phyloP scores from a whole-genome alignment of 345 rosid genomes.

The Brassica rapa region DNA sequence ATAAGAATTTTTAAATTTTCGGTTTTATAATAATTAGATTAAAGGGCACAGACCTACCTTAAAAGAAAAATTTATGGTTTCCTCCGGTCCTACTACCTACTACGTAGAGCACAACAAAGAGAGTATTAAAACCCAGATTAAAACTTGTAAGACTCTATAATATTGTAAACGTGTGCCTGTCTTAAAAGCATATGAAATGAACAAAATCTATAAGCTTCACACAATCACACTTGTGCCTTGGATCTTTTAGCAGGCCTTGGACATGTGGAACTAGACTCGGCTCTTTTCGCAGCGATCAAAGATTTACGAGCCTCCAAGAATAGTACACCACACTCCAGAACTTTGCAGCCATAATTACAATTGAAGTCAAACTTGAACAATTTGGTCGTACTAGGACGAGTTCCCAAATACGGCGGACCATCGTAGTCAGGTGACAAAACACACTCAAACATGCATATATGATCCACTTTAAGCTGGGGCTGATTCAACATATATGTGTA shows the following conservation, averaged over 20 bases:
- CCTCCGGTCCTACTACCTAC: too few species aligned
- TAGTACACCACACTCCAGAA: neutral
- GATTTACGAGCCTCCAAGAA: neutral
- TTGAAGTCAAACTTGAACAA: neutral
- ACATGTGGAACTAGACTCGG: neutral
- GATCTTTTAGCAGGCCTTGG: neutral
- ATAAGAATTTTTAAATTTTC: too few species aligned
- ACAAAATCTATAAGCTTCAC: neutral
- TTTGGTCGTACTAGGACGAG: neutral
- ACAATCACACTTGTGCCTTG: neutral
- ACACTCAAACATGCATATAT: neutral
- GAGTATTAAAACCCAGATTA: too few species aligned
- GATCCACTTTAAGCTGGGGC: neutral
- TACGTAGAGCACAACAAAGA: too few species aligned
- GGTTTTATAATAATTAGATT: too few species aligned
- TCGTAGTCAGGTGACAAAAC: neutral
- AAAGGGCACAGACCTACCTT: too few species aligned
- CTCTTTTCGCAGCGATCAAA: neutral
- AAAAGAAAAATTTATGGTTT: too few species aligned
- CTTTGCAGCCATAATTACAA: neutral
- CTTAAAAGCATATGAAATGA: neutral
- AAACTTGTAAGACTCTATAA: neutral
- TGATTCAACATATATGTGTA: neutral
- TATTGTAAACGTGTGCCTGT: too few species aligned
- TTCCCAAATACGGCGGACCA: neutral